Evolutionary conservation across 805 yeast species (phyloP).

Genomic region (Sugiyamaella qingdaonensis): DNA sequence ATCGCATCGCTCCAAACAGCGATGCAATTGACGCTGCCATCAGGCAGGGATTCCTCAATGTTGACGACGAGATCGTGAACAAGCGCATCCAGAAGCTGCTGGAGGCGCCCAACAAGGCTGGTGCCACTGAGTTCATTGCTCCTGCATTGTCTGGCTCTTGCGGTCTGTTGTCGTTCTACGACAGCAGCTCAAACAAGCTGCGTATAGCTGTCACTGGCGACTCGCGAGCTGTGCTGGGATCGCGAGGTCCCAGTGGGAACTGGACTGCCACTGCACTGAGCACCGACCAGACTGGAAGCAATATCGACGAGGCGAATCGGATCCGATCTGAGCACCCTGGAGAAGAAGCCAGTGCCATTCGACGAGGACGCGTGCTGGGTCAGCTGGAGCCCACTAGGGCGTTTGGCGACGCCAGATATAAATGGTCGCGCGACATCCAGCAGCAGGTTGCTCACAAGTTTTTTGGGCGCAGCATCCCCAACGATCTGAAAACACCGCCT

Average conservation of each 20-base stretch:
- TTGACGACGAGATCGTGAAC: slow-evolving; percentile 84
- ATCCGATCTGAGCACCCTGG: slow-evolving; percentile 85
- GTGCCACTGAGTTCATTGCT: slow-evolving; percentile 68
- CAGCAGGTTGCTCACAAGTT: slow-evolving; percentile 66
- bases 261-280: slow-evolving; percentile 89
- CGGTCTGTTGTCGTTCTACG: slow-evolving; percentile 82
- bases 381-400: slow-evolving; percentile 93
- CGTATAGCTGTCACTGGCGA: slow-evolving; percentile 96
- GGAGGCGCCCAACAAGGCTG: slow-evolving; percentile 38
- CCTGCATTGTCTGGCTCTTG: slow-evolving; percentile 97
- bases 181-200: slow-evolving; percentile 62
- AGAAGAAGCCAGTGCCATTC: slow-evolving; percentile 69
- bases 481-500: slow-evolving; percentile 84
- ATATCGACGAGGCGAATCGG: slow-evolving; percentile 78
- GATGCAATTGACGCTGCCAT: slow-evolving; percentile 76
- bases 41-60: slow-evolving; percentile 68
- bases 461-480: slow-evolving; percentile 66
- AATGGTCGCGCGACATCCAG: slow-evolving; percentile 73
- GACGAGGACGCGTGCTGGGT: slow-evolving; percentile 88
- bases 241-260: slow-evolving; percentile 43
- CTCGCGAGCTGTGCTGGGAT: slow-evolving; percentile 84
- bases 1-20: slow-evolving; percentile 60
- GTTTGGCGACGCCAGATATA: slow-evolving; percentile 95
- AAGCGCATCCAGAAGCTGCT: slow-evolving; percentile 67
- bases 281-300: slow-evolving; percentile 92